Evolutionary conservation across 768 basidiomycete species (phyloP).

Genomic region (Xerocomellus intermedius): DNA sequence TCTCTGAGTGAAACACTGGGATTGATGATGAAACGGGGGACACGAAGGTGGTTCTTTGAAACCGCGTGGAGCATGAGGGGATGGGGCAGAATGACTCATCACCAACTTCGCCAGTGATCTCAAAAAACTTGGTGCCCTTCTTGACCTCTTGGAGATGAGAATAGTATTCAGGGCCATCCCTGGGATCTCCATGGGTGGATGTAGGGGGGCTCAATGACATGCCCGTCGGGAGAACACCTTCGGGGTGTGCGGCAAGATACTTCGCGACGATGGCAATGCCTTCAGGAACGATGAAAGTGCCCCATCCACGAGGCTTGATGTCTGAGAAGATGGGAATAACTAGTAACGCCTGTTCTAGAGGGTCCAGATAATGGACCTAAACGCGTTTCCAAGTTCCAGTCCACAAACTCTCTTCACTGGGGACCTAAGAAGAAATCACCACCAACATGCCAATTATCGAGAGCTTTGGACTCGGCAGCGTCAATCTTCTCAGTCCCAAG

Average conservation of each 20-base stretch:
- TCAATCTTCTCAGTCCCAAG: neutral
- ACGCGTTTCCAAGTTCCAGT: no score
- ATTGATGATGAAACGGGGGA: constrained; percentile 1
- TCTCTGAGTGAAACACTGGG: neutral
- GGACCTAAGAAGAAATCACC: neutral
- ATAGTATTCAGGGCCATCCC: neutral
- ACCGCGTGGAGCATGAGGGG: neutral
- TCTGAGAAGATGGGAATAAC: neutral
- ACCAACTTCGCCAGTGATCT: neutral
- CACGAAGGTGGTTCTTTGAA: neutral
- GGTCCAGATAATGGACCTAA: neutral
- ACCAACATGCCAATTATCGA: neutral
- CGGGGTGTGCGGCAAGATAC: neutral
- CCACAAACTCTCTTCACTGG: neutral
- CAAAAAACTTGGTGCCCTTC: neutral
- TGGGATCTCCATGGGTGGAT: neutral
- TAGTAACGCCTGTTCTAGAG: neutral
- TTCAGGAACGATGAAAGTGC: neutral
- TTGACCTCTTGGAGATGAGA: constrained; percentile 2
- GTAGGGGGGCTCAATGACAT: neutral
- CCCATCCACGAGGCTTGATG: neutral
- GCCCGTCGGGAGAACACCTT: neutral
- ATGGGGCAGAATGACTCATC: neutral
- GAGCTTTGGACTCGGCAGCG: neutral
- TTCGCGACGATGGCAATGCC: neutral